Conservation (phyloP, 768 basidiomycete species). For the Phlegmacium glaucopus region DNA sequence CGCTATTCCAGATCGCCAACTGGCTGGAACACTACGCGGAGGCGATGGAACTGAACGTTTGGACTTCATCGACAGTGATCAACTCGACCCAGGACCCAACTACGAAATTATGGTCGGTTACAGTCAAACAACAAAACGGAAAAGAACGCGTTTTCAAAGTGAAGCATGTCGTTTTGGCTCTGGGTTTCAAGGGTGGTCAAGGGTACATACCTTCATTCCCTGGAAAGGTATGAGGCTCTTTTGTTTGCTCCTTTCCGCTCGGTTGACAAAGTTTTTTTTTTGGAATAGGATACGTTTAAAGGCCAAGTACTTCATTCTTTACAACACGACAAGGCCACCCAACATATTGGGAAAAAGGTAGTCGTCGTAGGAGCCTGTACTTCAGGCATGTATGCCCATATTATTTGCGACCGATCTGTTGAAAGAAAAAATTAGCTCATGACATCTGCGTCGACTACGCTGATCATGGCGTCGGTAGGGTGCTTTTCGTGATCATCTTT, state of each 20-base stretch:
- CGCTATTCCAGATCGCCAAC: constrained; percentile 22
- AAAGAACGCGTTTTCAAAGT: constrained; percentile 37
- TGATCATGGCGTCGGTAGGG: constrained; percentile 39
- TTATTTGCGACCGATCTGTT: background rate
- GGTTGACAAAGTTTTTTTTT: too few relatives aligned
- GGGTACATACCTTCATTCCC: constrained; percentile 44
- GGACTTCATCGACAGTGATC: constrained; percentile 40
- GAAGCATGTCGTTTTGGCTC: constrained; percentile 49
- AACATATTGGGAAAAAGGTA: constrained; percentile 67
- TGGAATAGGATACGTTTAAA: constrained; percentile 51
- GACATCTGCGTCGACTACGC: constrained; percentile 43
- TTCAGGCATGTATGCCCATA: constrained; percentile 31
- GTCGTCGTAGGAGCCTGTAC: constrained; percentile 67
- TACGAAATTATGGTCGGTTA: constrained; percentile 39
- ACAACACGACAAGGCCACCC: constrained; percentile 49
- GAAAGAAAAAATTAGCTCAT: constrained; percentile 28
- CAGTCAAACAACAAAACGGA: constrained; percentile 32
- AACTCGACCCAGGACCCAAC: constrained; percentile 30
- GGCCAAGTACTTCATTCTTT: constrained; percentile 61
- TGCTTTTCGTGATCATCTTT: background rate
- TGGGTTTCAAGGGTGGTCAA: constrained; percentile 48
- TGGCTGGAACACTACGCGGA: constrained; percentile 32
- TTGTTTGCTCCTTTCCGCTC: background rate
- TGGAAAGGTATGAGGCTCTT: constrained; percentile 37
- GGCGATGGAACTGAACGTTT: constrained; percentile 44